Percentiles rank a stretch among this genome's conserved stretches.
Evolutionary conservation across 139 green algal genomes (phyloP).

Genomic region (Micractinium sp.): DNA sequence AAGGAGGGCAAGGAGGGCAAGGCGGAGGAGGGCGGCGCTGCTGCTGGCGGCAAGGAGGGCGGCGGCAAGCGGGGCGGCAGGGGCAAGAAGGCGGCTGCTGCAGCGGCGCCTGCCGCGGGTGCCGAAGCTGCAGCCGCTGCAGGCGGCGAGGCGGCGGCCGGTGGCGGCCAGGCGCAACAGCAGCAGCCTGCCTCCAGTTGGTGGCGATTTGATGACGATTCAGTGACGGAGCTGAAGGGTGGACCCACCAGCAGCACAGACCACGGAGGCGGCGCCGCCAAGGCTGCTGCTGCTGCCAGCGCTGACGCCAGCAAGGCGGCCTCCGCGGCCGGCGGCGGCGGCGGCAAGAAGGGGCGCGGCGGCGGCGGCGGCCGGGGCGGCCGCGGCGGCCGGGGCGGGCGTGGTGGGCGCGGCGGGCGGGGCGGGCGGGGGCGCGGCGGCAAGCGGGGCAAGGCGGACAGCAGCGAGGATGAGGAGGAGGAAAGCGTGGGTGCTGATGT

Average conservation of each 20-base stretch:
- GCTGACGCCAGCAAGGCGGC: background rate
- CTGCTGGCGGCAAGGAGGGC: background rate
- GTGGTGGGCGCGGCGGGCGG: background rate
- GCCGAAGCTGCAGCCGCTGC: slow-evolving; percentile 44
- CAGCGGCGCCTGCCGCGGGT: background rate
- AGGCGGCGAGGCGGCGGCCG: slow-evolving; percentile 38
- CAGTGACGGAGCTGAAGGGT: slow-evolving; percentile 58
- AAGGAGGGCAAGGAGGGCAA: no score
- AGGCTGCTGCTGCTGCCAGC: background rate
- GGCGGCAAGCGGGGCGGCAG: background rate
- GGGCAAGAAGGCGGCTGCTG: background rate
- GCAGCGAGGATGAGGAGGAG: background rate
- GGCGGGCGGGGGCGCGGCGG: background rate
- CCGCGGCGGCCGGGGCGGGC: background rate
- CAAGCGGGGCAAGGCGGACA: background rate
- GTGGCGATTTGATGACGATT: slow-evolving; percentile 92
- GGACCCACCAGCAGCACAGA: slow-evolving; percentile 56
- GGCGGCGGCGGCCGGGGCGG: background rate
- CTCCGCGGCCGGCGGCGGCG: background rate
- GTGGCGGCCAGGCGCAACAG: background rate
- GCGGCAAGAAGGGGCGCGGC: slow-evolving; percentile 12
- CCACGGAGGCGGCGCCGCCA: slow-evolving; percentile 46
- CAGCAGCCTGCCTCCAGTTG: slow-evolving; percentile 48
- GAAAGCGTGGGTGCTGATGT: background rate
- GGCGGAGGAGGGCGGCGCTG: background rate